phyloP scores from a whole-genome alignment of 2,329 filamentous ascomycete species.

The Alternaria incomplexa region DNA sequence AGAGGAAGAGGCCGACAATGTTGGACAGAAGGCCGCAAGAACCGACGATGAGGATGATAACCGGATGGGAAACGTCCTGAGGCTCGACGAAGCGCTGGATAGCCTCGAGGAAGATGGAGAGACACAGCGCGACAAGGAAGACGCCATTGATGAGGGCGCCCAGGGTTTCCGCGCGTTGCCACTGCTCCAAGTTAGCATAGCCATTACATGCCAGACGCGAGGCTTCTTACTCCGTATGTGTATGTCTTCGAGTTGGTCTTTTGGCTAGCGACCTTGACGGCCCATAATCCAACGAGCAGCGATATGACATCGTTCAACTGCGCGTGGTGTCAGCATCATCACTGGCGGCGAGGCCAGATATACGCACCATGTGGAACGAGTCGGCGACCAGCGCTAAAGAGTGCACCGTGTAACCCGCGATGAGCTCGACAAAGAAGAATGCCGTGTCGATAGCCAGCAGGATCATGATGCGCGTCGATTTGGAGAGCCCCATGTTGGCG shows the following conservation, averaged over 20 bases:
- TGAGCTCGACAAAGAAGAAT: constrained; percentile 91
- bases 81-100: constrained; percentile 91
- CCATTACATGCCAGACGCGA: neutral
- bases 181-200: constrained; percentile 59
- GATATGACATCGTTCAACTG: constrained; percentile 97
- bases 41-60: constrained; percentile 88
- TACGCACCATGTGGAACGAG: constrained; percentile 92
- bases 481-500: constrained; percentile 79
- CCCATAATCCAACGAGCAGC: constrained; percentile 90
- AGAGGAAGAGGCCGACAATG: constrained; percentile 83
- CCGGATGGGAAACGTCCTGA: constrained; percentile 82
- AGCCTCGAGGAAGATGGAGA: constrained; percentile 96
- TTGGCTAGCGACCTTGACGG: constrained; percentile 85
- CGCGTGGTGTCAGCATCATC: constrained; percentile 16
- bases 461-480: constrained; percentile 88
- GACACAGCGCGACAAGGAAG: constrained; percentile 92
- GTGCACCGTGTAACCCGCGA: constrained; percentile 81
- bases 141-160: constrained; percentile 97
- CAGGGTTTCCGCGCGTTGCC: constrained; percentile 95
- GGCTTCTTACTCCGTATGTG: constrained; percentile 80
- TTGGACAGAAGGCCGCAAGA: constrained; percentile 87
- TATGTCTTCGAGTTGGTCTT: constrained; percentile 84
- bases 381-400: constrained; percentile 94
- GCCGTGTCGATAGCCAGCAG: constrained; percentile 87
- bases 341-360: neutral